Percentiles rank a stretch among this genome's conserved stretches.
Evolutionary conservation across 164 flowering plant genomes (phyloP).

Genomic region (Nymphaea thermarum): DNA sequence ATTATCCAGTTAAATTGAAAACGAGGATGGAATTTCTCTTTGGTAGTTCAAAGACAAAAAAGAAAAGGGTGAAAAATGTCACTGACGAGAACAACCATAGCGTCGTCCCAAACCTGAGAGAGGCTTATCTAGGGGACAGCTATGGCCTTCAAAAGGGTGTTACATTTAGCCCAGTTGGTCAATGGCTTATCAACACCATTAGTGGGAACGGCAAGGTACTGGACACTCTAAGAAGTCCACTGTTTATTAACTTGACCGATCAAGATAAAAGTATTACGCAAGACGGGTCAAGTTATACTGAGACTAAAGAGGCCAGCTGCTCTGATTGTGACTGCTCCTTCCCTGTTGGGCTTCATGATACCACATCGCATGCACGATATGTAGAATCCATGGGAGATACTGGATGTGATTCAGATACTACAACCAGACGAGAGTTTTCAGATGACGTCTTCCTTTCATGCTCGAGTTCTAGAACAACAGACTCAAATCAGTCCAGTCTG

Average conservation of each 20-base stretch:
- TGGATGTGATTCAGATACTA: constrained; percentile 14
- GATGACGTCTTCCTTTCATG: constrained; percentile 27
- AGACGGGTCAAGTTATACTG: constrained; percentile 12
- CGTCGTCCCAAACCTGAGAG: constrained; percentile 21
- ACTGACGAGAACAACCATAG: constrained; percentile 18
- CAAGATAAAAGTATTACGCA: constrained; percentile 13
- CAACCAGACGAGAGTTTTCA: not conserved
- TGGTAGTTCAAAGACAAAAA: constrained; percentile 13
- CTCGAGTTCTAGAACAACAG: constrained; percentile 34
- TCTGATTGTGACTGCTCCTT: constrained; percentile 19
- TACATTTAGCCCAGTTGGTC: constrained; percentile 19
- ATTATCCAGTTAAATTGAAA: constrained; percentile 17
- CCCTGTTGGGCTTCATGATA: constrained; percentile 17
- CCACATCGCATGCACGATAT: constrained; percentile 18
- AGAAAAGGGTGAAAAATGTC: constrained; percentile 11
- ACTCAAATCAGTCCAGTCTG: constrained; percentile 29
- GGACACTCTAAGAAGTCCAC: constrained; percentile 39
- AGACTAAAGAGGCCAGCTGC: constrained; percentile 14
- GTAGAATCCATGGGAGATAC: constrained; percentile 12
- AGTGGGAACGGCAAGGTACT: constrained; percentile 35
- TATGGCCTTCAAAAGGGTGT: constrained; percentile 9
- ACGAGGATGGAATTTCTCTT: constrained; percentile 24
- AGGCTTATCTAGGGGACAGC: constrained; percentile 8
- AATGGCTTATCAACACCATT: constrained; percentile 33
- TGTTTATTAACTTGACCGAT: constrained; percentile 26